phyloP scores from a whole-genome alignment of 2,329 filamentous ascomycete genomes.

The Penicillium sp. region DNA sequence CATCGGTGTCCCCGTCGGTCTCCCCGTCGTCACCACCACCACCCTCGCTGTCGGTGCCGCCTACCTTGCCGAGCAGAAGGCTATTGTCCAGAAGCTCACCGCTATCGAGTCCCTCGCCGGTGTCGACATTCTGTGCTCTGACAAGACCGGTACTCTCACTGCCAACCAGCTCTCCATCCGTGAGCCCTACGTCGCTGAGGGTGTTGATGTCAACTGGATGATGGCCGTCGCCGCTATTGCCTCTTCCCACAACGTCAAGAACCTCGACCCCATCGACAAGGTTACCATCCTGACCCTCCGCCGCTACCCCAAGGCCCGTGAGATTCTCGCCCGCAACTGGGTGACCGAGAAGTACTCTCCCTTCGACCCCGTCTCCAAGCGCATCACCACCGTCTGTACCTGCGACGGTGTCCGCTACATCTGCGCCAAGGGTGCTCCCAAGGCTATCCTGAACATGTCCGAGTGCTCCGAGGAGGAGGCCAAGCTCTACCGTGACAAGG shows the following conservation, averaged over 20 bases:
- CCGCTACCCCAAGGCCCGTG: slow-evolving; percentile 69
- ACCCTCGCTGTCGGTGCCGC: slow-evolving; percentile 71
- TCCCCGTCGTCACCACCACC: slow-evolving; percentile 71
- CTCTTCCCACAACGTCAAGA: slow-evolving; percentile 73
- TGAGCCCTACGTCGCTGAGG: slow-evolving; percentile 70
- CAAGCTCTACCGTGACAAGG: slow-evolving; percentile 64
- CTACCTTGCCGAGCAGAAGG: slow-evolving; percentile 70
- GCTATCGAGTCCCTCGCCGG: slow-evolving; percentile 69
- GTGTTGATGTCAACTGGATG: slow-evolving; percentile 77
- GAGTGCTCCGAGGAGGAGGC: slow-evolving; percentile 61
- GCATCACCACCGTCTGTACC: slow-evolving; percentile 64
- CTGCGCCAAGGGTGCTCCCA: slow-evolving; percentile 72
- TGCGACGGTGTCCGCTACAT: slow-evolving; percentile 65
- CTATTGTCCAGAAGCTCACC: slow-evolving; percentile 73
- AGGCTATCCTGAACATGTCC: slow-evolving; percentile 65
- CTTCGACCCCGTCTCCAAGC: slow-evolving; percentile 72
- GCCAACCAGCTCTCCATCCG: slow-evolving; percentile 63
- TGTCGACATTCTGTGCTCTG: slow-evolving; percentile 73
- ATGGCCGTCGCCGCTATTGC: slow-evolving; percentile 73
- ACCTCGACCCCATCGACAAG: slow-evolving; percentile 73
- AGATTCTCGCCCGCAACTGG: slow-evolving; percentile 70
- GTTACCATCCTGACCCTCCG: slow-evolving; percentile 70
- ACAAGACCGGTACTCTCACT: slow-evolving; percentile 70
- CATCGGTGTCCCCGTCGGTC: slow-evolving; percentile 73
- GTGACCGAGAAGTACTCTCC: slow-evolving; percentile 67